A percentile compares a stretch with the other conserved stretches of the same genome.
Conservation (phyloP, 768 basidiomycete genomes). For the Fistulinella prunicolor region DNA sequence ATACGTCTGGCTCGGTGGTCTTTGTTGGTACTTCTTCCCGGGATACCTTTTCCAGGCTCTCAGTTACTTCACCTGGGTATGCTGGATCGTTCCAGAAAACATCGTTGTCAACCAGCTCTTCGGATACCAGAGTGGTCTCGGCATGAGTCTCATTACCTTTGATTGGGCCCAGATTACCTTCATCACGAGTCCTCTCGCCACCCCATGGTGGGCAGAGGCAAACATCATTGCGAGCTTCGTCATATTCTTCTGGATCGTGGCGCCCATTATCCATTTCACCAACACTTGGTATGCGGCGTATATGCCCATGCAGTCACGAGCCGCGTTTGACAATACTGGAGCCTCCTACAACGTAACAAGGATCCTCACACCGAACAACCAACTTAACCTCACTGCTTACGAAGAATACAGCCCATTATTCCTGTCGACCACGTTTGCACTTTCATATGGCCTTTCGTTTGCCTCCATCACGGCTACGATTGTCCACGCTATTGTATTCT, state of each 20-base stretch:
- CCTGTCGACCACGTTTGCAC: conserved; percentile 48
- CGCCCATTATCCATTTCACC: conserved; percentile 30
- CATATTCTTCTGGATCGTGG: conserved; percentile 32
- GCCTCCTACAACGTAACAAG: conserved; percentile 37
- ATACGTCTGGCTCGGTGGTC: conserved; percentile 40
- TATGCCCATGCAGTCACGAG: conserved; percentile 40
- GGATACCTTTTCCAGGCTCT: conserved; percentile 72
- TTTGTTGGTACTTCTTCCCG: conserved; percentile 58
- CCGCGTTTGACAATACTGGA: conserved; percentile 44
- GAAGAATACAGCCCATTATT: conserved; percentile 40
- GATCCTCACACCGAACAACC: conserved; percentile 33
- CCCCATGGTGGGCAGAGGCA: conserved; percentile 38
- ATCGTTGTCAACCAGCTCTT: conserved; percentile 73
- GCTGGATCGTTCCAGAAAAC: conserved; percentile 72
- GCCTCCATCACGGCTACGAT: conserved; percentile 41
- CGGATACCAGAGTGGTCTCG: conserved; percentile 53
- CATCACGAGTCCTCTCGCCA: conserved; percentile 36
- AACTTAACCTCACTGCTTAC: conserved; percentile 35
- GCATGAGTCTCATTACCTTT: conserved; percentile 76
- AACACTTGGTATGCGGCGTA: conserved; percentile 40
- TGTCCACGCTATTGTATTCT: conserved; percentile 46
- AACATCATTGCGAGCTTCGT: conserved; percentile 39
- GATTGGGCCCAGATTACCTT: conserved; percentile 81
- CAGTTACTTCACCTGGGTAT: conserved; percentile 57
- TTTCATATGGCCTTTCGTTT: conserved; percentile 50